Evolutionary conservation across 75 land plant species (phyloP), one percentile per base, ranked within the genome.

Genomic region (Picea glauca): DNA sequence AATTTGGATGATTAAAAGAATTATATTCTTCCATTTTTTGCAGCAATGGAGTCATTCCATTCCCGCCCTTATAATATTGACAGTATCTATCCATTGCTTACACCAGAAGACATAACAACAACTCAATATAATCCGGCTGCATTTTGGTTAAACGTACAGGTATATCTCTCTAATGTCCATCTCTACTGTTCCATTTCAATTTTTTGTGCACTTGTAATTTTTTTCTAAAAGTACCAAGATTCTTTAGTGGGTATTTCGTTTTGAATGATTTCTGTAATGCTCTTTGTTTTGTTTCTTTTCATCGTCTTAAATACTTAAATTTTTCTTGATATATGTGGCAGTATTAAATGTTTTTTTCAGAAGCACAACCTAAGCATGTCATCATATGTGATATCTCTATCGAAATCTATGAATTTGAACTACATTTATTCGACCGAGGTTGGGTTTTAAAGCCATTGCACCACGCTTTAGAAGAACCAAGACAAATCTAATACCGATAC

Each of bases 381-480:
- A 23, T 13, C 50, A 0, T 86, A 26, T 56, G 11, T 92, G 2
- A 60, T 59, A 58, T 76, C 59, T 17, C 15, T 74, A 11, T 8
- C 76, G 43, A 85, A 70, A 67, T 0, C n/a, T 20, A 30, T 54
- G 2, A 12, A 1, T 0, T 20, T 90, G 30, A 59, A 78, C 14
- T 94, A 82, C 76, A 56, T 94, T 59, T 96, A 98, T 38, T 90
- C 98, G 33, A 84, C 95, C 14, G 99, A 96, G 79, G 85, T 94
- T 35, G 90, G 84, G n/a, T 88, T 96, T 79, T 81, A 89, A 85
- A 77, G 31, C 57, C 72, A 64, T 94, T 2, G 66, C 38, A 56
- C 65, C 83, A 11, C 78, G 77, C 38, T 77, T 91, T 26, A 30
- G 50, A 54, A 84, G 61, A 61, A 35, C 50, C 31, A 81, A 73